Conservation (phyloP, 2,329 filamentous ascomycete species). For the Aspergillus flavus region DNA sequence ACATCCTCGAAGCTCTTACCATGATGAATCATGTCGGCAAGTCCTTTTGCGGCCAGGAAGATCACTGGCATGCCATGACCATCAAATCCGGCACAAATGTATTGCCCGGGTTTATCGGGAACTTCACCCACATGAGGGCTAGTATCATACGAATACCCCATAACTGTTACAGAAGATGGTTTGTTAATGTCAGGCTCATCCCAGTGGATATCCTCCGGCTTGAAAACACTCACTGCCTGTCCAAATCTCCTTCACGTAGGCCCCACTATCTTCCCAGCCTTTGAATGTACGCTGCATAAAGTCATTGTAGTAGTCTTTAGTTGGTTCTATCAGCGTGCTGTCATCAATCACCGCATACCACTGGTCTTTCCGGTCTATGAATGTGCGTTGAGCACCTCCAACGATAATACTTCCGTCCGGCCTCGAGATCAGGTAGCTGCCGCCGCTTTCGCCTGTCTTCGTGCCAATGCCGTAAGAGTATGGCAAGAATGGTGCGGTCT, state of each 20-base stretch:
- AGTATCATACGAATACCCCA: conserved; percentile 57
- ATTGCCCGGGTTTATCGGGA: conserved; percentile 52
- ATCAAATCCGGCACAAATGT: conserved; percentile 64
- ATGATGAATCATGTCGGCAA: conserved; percentile 58
- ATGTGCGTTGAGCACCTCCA: conserved; percentile 60
- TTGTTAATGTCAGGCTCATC: not conserved
- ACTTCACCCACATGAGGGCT: conserved; percentile 57
- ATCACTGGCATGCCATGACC: conserved; percentile 70
- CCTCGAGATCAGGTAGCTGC: conserved; percentile 63
- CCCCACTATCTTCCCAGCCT: conserved; percentile 41
- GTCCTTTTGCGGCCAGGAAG: conserved; percentile 61
- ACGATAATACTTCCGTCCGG: conserved; percentile 61
- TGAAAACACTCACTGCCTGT: conserved; percentile 32
- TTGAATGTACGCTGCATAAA: conserved; percentile 43
- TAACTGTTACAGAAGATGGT: conserved; percentile 38
- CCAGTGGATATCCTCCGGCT: not conserved
- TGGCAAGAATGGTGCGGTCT: conserved; percentile 36
- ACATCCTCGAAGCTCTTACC: conserved; percentile 32
- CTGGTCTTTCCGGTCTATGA: conserved; percentile 27
- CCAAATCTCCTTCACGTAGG: conserved; percentile 39
- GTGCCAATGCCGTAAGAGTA: conserved; percentile 61
- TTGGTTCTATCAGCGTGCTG: conserved; percentile 51
- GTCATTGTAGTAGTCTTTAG: conserved; percentile 42
- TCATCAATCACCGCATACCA: conserved; percentile 55
- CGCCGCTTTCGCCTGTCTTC: conserved; percentile 54